These are phyloP conservation scores for Ogataea pilisensis DNA, from an alignment of 805 yeast species.

Conservation along the genomic window DNA sequence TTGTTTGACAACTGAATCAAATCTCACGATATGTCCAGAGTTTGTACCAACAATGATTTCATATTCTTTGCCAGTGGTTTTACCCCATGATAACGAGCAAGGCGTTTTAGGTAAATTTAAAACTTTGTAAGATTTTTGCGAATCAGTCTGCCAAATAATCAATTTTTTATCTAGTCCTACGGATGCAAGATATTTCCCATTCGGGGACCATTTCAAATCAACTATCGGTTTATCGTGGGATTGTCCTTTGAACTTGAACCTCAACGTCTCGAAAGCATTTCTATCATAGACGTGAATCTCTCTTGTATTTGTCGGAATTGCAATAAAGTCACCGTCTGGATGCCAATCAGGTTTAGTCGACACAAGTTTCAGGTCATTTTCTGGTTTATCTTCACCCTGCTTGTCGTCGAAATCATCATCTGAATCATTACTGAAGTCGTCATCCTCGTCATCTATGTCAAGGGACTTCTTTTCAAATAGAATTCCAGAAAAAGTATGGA, in stretches of 20 bases:
- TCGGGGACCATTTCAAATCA: conserved; percentile 58
- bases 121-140: conserved; percentile 32
- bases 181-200: conserved; percentile 57
- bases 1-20: conserved; percentile 16
- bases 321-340: conserved; percentile 62
- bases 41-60: conserved; percentile 40
- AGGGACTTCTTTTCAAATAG: conserved; percentile 34
- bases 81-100: conserved; percentile 33
- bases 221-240: conserved; percentile 34
- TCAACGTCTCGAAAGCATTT: conserved; percentile 26
- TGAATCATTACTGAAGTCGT: conserved; percentile 28
- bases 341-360: conserved; percentile 65
- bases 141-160: conserved; percentile 51
- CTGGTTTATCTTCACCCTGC: conserved; percentile 31
- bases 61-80: conserved; percentile 10
- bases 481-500: conserved; percentile 40
- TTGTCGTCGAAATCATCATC: conserved; percentile 18
- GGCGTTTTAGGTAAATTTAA: conserved; percentile 21
- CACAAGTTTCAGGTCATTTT: conserved; percentile 14
- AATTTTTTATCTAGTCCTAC: conserved; percentile 48
- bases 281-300: conserved; percentile 44
- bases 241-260: conserved; percentile 21
- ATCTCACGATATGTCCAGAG: conserved; percentile 35
- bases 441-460: conserved; percentile 37
- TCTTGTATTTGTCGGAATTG: conserved; percentile 54